Base-by-base conservation (phyloP, 2,329 filamentous ascomycete species). In the Pseudogymnoascus sp. region DNA sequence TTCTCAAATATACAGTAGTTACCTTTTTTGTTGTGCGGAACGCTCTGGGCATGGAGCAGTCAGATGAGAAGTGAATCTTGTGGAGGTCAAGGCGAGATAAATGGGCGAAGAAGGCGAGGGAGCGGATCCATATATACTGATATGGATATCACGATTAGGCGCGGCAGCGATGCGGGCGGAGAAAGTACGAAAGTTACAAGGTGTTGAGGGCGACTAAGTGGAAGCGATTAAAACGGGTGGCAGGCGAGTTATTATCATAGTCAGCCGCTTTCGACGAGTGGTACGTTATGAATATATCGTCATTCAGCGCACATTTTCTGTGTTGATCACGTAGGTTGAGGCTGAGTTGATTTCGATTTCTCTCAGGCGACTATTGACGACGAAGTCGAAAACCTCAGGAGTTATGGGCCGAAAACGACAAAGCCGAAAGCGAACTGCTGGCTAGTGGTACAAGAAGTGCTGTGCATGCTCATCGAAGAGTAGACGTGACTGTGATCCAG, bases 381-480 rank as follows among this genome's bases (percentile, higher is more conserved):
- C 67, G 66, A 69, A 69, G 70, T 70, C 69, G 69, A 69, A 41
- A 68, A 63, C 68, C 62, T 63, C 68, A 66, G 67, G 67, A 65
- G 64, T 66, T 66, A 65, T 65, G 68, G 67, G 68, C 68, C 68
- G 68, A 68, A 66, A 55, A 65, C 61, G 64, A 69, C 65, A 72
- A 63, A 68, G 68, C 66, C 71, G 67, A 68, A 70, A 67, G 66
- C 66, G 69, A 69, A 70, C 37, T 60, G 68, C 66, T 71, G 68
- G 71, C 71, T 74, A 72, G 60, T 73, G 69, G 69, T 74, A 74
- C 72, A 74, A 68, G 70, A 66, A 67, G 67, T 69, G 66, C 71
- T 70, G 69, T 73, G 72, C 69, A 62, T 65, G 68, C 63, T 71
- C 68, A 71, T 69, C 68, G 69, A 67, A 64, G 69, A 72, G 67